Base-by-base conservation (phyloP, 495 filamentous ascomycete species). In the Achaetomiella virescens region DNA sequence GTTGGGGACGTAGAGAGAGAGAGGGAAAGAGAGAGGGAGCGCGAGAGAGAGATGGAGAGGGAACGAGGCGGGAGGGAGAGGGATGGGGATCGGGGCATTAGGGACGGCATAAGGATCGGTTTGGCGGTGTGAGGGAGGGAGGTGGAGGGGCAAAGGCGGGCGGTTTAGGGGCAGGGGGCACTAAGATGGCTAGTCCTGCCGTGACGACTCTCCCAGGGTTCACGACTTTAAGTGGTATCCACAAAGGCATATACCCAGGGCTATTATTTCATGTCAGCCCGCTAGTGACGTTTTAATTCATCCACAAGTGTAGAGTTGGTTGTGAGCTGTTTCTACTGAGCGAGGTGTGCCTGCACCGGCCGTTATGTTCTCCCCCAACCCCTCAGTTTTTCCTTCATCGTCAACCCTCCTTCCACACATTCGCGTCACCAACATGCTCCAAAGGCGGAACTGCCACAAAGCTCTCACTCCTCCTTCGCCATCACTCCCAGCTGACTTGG, bases 351-450 rank as follows among this genome's bases (percentile, higher is more conserved):
- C 57, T 22, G 42, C 41, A 47, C 40, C 48, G 41, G 43, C 47
- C 18, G 42, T 45, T 35, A 52, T 45, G 20, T n/a, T 11, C n/a
- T 14, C 11, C 17, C 41, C 15, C 17, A n/a, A 36, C 22, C 24
- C 15, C 35, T 55, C 27, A 17, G 22, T 10, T 43, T 36, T 14
- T 7, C 27, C 27, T 5, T 9, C 27, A 31, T 31, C 27, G n/a
- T 57, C 20, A 57, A 22, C 46, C 36, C 54, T 69, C 59, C 60
- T 69, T 72, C 72, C 73, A 75, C 6, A 72, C 66, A 60, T 75
- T 71, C 40, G 66, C 61, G 12, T 65, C 70, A 1, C 48, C 62
- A 14, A 72, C 66, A 1, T 67, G 63, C n/a, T 70, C 65, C 48
- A 65, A 33, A 17, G 54, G 62, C 14, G 62, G 62, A 36, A 69